phyloP scores from a whole-genome alignment of 2,329 filamentous ascomycete genomes.

The Thermothelomyces thermophilus region DNA sequence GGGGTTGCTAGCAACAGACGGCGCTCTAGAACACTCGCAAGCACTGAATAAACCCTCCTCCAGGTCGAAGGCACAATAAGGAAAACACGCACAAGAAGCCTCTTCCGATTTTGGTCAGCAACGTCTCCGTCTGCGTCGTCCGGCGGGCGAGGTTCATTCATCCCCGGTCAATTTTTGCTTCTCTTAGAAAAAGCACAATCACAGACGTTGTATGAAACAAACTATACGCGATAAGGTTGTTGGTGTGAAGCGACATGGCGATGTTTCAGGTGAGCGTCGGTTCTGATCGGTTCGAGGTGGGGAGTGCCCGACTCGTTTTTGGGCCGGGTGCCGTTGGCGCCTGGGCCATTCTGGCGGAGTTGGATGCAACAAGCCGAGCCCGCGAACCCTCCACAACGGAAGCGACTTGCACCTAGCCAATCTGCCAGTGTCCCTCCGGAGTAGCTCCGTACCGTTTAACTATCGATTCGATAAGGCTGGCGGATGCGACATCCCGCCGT shows the following conservation, averaged over 20 bases:
- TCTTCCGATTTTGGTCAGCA: conserved; percentile 12
- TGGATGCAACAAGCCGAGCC: background rate
- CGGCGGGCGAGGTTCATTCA: conserved; percentile 5
- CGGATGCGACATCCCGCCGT: too few relatives aligned
- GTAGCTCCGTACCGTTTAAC: too few relatives aligned
- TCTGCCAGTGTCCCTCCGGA: too few relatives aligned
- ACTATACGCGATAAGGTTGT: background rate
- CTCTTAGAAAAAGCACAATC: too few relatives aligned
- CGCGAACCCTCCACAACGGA: too few relatives aligned
- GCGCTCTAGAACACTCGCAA: background rate
- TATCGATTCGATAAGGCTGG: too few relatives aligned
- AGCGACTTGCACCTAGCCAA: too few relatives aligned
- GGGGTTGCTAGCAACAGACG: background rate
- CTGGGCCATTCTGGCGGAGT: background rate
- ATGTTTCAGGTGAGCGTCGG: background rate
- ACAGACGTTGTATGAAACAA: background rate
- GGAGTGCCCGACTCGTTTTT: background rate
- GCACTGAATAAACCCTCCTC: background rate
- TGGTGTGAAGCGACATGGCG: background rate
- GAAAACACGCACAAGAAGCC: conserved; percentile 13
- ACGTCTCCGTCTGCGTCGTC: background rate
- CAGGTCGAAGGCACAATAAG: too few relatives aligned
- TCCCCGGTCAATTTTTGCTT: background rate
- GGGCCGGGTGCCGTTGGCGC: background rate
- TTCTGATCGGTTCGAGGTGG: background rate